Evolutionary conservation across 2,329 filamentous ascomycete species (phyloP).

Genomic region (Trichoderma sp.): DNA sequence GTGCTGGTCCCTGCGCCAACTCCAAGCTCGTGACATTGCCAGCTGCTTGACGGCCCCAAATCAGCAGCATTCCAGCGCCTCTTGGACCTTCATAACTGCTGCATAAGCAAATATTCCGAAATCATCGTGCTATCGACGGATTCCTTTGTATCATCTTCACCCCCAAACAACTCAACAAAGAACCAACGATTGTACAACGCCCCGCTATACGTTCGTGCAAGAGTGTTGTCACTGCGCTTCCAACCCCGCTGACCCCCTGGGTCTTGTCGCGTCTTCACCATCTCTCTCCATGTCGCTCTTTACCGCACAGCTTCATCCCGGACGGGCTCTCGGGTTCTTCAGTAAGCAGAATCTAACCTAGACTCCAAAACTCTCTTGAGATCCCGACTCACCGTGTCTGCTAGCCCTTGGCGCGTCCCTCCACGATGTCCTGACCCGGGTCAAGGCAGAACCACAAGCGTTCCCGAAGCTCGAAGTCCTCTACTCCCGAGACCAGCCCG

Average conservation of each 20-base stretch:
- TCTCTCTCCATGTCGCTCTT: conserved; percentile 45
- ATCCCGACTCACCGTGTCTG: neutral
- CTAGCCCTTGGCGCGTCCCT: conserved; percentile 85
- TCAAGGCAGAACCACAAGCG: conserved; percentile 80
- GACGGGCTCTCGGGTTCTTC: conserved; percentile 63
- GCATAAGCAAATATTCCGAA: neutral
- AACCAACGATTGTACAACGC: neutral
- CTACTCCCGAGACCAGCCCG: conserved; percentile 72
- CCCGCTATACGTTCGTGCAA: neutral
- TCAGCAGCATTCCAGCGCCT: neutral
- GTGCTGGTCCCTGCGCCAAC: conserved; percentile 20
- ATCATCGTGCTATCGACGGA: neutral
- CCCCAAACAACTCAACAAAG: neutral
- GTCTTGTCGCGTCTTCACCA: conserved; percentile 4
- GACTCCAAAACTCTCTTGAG: too few relatives aligned
- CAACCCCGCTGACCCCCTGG: conserved; percentile 14
- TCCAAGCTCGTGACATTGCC: conserved; percentile 20
- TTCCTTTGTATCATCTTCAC: neutral
- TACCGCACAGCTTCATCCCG: conserved; percentile 63
- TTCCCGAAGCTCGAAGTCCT: conserved; percentile 82
- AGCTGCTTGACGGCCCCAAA: neutral
- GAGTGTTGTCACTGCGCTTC: conserved; percentile 3
- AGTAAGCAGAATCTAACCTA: conserved; percentile 29
- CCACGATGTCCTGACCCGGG: conserved; percentile 80
- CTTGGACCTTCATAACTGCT: neutral